Percentiles rank a stretch among this genome's conserved stretches.
Evolutionary conservation across 768 basidiomycete species (phyloP).

Genomic region (Lepiota brunneoincarnata): DNA sequence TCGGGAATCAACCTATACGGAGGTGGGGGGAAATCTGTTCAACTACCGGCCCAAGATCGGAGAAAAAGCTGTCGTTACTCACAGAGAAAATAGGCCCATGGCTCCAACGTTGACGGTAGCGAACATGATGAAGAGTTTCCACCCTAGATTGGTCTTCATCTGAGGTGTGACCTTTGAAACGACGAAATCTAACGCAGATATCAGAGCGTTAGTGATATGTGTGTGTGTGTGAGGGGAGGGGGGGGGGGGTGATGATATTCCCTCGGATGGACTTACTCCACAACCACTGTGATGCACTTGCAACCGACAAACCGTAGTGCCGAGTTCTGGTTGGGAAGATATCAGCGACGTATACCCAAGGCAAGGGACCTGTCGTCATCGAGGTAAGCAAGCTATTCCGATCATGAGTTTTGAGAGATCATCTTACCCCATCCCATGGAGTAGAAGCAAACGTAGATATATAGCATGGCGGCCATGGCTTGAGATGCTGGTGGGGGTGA

Average conservation of each 20-base stretch:
- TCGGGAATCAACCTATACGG: constrained; percentile 53
- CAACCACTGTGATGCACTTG: constrained; percentile 79
- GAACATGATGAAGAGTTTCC: constrained; percentile 78
- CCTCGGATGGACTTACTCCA: constrained; percentile 52
- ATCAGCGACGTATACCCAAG: constrained; percentile 70
- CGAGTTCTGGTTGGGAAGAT: constrained; percentile 86
- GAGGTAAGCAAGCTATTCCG: constrained; percentile 22
- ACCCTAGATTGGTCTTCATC: constrained; percentile 59
- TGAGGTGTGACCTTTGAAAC: constrained; percentile 70
- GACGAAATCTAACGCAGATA: constrained; percentile 59
- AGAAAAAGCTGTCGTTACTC: constrained; percentile 20
- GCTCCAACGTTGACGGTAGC: constrained; percentile 70
- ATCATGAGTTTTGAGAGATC: constrained; percentile 15
- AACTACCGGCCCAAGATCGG: neutral
- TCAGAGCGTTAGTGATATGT: constrained; percentile 12
- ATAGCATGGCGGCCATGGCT: constrained; percentile 85
- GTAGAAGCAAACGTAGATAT: constrained; percentile 87
- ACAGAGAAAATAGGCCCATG: constrained; percentile 69
- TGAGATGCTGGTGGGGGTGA: constrained; percentile 56
- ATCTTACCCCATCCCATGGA: constrained; percentile 77
- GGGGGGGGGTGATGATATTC: no score
- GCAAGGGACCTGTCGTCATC: constrained; percentile 32
- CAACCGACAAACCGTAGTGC: constrained; percentile 75
- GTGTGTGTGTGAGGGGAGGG: no score
- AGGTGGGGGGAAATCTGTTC: neutral